These are phyloP conservation scores for Porcisia hertigi DNA, from an alignment of 208 protist genomes.

Conservation along the genomic window DNA sequence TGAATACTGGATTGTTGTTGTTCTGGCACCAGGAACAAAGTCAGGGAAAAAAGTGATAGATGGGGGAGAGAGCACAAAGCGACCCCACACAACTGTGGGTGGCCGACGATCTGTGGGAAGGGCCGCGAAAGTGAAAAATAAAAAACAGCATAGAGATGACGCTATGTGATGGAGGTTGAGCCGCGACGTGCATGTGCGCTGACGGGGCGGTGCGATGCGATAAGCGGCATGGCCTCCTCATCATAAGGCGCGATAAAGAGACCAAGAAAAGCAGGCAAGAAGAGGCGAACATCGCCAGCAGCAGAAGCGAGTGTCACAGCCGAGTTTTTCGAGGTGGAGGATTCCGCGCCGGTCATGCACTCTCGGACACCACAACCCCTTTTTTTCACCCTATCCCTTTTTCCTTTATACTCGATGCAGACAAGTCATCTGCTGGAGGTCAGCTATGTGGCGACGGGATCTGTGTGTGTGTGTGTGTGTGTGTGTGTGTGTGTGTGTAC, in stretches of 20 bases:
- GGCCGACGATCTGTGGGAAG: background rate
- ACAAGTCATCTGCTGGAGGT: background rate
- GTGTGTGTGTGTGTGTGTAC: background rate
- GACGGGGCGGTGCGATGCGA: background rate
- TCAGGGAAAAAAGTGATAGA: too few relatives aligned
- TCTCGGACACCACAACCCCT: background rate
- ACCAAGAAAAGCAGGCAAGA: background rate
- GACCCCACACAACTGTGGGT: too few relatives aligned
- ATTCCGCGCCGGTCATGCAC: background rate
- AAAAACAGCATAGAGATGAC: background rate
- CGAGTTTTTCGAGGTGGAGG: too few relatives aligned
- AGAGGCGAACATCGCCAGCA: background rate
- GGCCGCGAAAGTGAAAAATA: background rate
- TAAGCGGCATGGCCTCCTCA: background rate
- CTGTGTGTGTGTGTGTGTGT: background rate
- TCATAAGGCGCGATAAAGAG: background rate
- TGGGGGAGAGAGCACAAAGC: too few relatives aligned
- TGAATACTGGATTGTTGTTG: too few relatives aligned
- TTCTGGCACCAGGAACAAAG: too few relatives aligned
- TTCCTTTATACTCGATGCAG: background rate
- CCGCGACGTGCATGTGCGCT: background rate
- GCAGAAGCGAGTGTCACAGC: too few relatives aligned
- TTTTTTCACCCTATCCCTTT: too few relatives aligned
- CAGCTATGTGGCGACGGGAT: background rate
- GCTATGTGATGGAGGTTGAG: background rate